Base-by-base conservation (phyloP, 805 yeast genomes). In the Ogataea ramenticola region DNA sequence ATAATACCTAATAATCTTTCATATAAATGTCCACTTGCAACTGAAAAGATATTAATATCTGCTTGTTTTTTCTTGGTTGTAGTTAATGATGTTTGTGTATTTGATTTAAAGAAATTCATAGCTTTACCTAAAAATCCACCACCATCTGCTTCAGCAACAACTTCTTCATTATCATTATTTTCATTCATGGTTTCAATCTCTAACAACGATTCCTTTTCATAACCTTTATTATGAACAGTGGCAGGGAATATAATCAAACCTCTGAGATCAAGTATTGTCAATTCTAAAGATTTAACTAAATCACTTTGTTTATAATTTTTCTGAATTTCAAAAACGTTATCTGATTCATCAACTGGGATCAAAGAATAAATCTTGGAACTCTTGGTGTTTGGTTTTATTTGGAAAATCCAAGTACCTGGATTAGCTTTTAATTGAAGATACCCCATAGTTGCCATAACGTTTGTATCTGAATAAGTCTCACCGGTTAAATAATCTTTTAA, bases 1-100 rank as follows among this genome's bases (percentile, higher is more conserved):
- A 87, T 87, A n/a, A 83, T 82, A 15, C 82, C 71, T 45, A 83
- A 53, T 40, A 87, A 74, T 47, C 87, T 66, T 57, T 87, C 96
- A 58, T 87, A 86, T 33, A 80, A 61, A 49, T 80, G 87, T 0
- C 96, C 96, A 50, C 90, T 80, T 0, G 95, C 91, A 36, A 87
- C 81, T 0, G 90, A 74, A 65, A 87, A 88, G 33, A 87, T 80
- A 58, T 87, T 87, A 39, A 87, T 75, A 14, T 80, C 84, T 0
- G 90, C 86, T 21, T 72, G 72, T 41, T 39, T 39, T 17, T 29
- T 27, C 7, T 10, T 7, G 14, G 17, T 16, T 4, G 35, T 16
- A 32, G n/a, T 29, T 14, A 11, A 32, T n/a, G 10, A n/a, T 6
- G 15, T 4, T 19, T 4, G 3, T 14, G 39, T 7, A 9, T 26